phyloP scores from a whole-genome alignment of 257 asterid genomes.

The Eustoma russellianum region DNA sequence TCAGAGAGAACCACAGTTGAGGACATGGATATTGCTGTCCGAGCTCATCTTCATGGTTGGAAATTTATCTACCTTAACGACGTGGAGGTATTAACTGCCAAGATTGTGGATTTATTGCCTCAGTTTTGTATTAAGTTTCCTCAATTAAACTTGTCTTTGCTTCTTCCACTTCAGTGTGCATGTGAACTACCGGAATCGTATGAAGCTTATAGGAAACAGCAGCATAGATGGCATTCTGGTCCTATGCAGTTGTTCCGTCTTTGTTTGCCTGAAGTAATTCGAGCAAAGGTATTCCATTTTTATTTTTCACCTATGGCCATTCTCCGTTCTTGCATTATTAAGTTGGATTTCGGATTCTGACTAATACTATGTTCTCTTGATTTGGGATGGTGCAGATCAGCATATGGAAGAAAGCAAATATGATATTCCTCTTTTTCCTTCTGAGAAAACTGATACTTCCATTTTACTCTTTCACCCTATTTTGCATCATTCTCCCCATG shows the following conservation, averaged over 20 bases:
- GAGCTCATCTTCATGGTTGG: conserved; percentile 98
- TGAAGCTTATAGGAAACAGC: conserved; percentile 91
- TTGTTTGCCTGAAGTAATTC: conserved; percentile 71
- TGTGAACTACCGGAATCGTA: conserved; percentile 95
- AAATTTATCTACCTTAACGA: conserved; percentile 85
- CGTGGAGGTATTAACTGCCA: conserved; percentile 51
- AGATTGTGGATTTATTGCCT: background rate
- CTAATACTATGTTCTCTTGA: background rate
- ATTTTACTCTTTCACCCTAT: conserved; percentile 83
- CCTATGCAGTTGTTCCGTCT: conserved; percentile 97
- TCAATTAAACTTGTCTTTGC: background rate
- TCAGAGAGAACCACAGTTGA: conserved; percentile 93
- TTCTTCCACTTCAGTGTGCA: conserved; percentile 47
- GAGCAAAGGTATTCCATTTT: conserved; percentile 76
- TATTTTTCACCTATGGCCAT: no score
- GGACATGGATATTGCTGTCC: conserved; percentile 98
- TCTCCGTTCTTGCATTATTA: background rate
- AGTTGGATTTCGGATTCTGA: background rate
- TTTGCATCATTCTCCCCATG: conserved; percentile 86
- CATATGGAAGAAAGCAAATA: conserved; percentile 36
- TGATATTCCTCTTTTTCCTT: conserved; percentile 64
- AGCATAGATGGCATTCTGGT: conserved; percentile 98
- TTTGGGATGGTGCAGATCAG: conserved; percentile 31
- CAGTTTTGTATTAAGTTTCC: conserved; percentile 6
- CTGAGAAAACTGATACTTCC: conserved; percentile 75